Conservation (phyloP, 345 rosid species). For the Cochlearia excelsa region DNA sequence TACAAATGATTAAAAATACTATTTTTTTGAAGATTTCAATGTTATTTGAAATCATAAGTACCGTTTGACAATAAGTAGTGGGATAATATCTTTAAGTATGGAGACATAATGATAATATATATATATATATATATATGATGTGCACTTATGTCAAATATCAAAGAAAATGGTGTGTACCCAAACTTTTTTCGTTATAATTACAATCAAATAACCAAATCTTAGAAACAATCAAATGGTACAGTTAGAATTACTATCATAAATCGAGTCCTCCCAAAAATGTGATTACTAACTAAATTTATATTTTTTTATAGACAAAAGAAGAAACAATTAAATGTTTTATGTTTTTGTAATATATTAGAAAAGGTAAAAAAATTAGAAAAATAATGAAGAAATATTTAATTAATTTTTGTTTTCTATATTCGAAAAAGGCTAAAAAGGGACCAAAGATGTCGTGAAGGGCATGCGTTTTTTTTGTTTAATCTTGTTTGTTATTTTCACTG, state of each 20-base stretch:
- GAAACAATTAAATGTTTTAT: too few species aligned
- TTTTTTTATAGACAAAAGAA: too few species aligned
- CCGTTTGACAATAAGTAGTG: slow-evolving; percentile 26
- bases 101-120: slow-evolving; percentile 22
- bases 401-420: neutral
- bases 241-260: too few species aligned
- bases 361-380: too few species aligned
- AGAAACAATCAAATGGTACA: too few species aligned
- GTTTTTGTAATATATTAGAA: too few species aligned
- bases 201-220: too few species aligned
- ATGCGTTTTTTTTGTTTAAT: slow-evolving; percentile 20
- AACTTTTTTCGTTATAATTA: too few species aligned
- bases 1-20: slow-evolving; percentile 31
- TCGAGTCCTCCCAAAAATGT: too few species aligned
- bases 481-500: slow-evolving; percentile 4
- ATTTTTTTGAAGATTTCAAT: slow-evolving; percentile 13
- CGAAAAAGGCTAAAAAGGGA: slow-evolving; percentile 26
- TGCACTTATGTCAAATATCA: slow-evolving; percentile 14
- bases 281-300: too few species aligned
- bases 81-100: slow-evolving; percentile 22
- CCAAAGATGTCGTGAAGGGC: slow-evolving; percentile 34
- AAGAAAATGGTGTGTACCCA: neutral
- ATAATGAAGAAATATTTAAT: too few species aligned
- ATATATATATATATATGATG: slow-evolving; percentile 5
- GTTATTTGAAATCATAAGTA: slow-evolving; percentile 13